Conservation (phyloP, 2,329 filamentous ascomycete species). For the Trichophyton rubrum region DNA sequence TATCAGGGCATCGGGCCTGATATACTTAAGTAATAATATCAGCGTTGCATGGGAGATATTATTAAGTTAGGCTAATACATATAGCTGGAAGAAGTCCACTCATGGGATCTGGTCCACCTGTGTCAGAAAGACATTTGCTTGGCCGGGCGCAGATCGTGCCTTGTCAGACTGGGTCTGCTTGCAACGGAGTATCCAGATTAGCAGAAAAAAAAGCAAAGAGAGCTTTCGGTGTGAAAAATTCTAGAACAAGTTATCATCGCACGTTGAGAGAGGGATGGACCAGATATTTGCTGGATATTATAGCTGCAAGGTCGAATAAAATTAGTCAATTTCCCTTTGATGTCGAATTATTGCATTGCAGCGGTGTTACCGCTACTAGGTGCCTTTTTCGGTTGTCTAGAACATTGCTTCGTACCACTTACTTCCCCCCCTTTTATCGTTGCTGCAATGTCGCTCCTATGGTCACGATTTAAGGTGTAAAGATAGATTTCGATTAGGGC, state of each 20-base stretch:
- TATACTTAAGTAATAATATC: neutral
- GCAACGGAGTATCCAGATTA: neutral
- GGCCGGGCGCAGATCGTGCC: slow-evolving; percentile 1
- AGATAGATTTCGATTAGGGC: neutral
- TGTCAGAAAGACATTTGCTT: slow-evolving; percentile 2
- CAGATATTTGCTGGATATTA: neutral
- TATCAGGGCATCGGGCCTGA: neutral
- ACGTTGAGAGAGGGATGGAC: neutral
- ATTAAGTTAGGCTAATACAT: neutral
- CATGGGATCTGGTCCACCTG: neutral
- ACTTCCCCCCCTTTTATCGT: neutral
- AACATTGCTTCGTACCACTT: neutral
- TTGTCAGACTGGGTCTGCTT: neutral
- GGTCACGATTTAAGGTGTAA: slow-evolving; percentile 1
- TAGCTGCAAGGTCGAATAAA: neutral
- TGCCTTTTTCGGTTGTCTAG: neutral
- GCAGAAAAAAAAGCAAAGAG: neutral
- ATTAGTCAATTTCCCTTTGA: neutral
- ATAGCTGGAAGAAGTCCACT: neutral
- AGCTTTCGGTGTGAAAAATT: neutral
- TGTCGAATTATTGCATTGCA: neutral
- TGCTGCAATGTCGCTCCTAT: neutral
- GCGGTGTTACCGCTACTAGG: neutral
- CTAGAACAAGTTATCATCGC: slow-evolving; percentile 3
- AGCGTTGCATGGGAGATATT: neutral